Base-by-base conservation (phyloP, 2,329 filamentous ascomycete species). In the Aplosporella prunicola region DNA sequence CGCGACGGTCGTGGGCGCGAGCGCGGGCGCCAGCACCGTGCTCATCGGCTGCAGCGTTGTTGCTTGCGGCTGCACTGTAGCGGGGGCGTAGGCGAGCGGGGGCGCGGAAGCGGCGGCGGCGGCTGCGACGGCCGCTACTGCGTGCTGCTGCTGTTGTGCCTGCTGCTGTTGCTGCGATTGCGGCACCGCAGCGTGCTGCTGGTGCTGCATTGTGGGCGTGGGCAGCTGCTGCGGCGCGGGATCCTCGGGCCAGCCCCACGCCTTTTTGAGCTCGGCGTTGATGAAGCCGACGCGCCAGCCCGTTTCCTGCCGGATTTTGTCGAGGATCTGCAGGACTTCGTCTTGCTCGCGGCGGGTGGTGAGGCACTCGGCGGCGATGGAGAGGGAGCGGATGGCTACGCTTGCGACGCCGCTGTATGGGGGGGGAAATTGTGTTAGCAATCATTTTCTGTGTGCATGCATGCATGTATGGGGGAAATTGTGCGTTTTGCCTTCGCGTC, bases 241-340 rank as follows among this genome's bases (percentile, higher is more conserved):
- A 32, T 58, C 60, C 26, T 70, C 66, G 45, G 71, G 69, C 80
- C 83, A 89, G 5, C 79, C 80, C 88, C 88, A 95, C 43, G 73
- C 74, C 45, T 74, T 71, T 53, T 78, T 82, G 23, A 95, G 70
- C 41, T 85, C 80, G 26, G 71, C 68, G 49, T 81, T 74, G n/a
- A 91, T 67, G 41, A 78, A 78, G 2, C 72, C 76, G 5, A 89
- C 73, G 24, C 76, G 74, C 84, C 85, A 93, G 10, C 85, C 84
- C 1, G 82, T 87, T 47, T 85, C 78, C 41, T 73, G 72, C 35
- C 77, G 73, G 45, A 93, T 86, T 47, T 74, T 76, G 30, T 81
- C 76, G 26, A 96, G 73, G 17, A 93, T 85, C 3, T 71, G 58
- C 6, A 93, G 64, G 1, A 87, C 82, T 58, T 95, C 87, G 51